Base-by-base conservation (phyloP, 2,329 filamentous ascomycete genomes). In the Diaporthe velutina region DNA sequence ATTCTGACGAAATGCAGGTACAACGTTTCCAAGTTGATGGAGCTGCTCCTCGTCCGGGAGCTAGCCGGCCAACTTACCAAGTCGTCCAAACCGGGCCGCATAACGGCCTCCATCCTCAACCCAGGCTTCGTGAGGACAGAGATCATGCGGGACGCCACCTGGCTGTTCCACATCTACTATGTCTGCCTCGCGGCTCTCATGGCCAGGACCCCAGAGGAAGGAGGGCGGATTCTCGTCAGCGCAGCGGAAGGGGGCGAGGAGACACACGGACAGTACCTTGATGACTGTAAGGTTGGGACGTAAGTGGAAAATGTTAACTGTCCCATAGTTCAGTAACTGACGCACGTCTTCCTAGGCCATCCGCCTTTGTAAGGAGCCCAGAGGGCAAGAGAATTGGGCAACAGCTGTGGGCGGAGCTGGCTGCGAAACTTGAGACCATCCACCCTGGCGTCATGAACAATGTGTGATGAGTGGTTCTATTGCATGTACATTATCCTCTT, bases 131-230 rank as follows among this genome's bases (percentile, higher is more conserved):
- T 79, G 48, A 76, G 73, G 30, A 83, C 80, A 0, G 78, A 57
- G 5, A 52, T 57, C 33, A 19, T 60, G 72, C 40, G 76, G 76
- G n/a, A 42, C 12, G 4, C n/a, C 22, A 15, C 50, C 8, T 57
- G 19, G 22, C 54, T 71, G 8, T 52, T 73, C 12, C 19, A 33
- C 19, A 45, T 66, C 3, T 38, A 54, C 1, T n/a, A 74, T 12
- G 28, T 38, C 4, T 28, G 74, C 1, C 76, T 78, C 25, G 74
- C 76, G 4, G 68, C 52, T 28, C 30, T 86, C 15, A 38, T 88
- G 15, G 88, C 85, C 0, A 82, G 87, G 1, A 83, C 82, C 0
- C 82, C 85, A 0, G 88, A 90, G 77, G 84, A 85, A 66, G 88
- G 88, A 0, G 82, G 81, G 40, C 79, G 83, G 0, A 77, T 78